phyloP scores from a whole-genome alignment of 2,329 filamentous ascomycete genomes.

The Plenodomus tracheiphilus region DNA sequence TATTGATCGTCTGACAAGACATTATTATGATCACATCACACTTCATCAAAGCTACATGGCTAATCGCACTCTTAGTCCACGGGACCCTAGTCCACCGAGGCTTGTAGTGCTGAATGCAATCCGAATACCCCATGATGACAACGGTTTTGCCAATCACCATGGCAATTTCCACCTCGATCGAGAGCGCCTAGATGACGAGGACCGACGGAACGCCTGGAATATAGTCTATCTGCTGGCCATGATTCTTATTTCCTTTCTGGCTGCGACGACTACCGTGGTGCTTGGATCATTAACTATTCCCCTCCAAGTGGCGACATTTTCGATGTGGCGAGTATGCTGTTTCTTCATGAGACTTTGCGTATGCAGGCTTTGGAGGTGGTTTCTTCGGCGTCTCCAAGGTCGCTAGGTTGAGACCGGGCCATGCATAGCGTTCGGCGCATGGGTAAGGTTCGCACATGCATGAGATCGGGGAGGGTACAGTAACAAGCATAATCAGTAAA shows the following conservation, averaged over 20 bases:
- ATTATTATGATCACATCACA: not conserved
- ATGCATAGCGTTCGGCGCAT: slow-evolving; percentile 3
- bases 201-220: no score
- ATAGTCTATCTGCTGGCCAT: no score
- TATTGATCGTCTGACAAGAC: not conserved
- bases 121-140: not conserved
- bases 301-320: not conserved
- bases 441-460: not conserved
- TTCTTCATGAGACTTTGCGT: not conserved
- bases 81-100: not conserved
- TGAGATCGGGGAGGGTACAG: not conserved
- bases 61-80: not conserved
- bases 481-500: not conserved
- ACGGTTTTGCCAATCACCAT: no score
- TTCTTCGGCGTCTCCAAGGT: not conserved
- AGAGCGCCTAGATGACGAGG: no score
- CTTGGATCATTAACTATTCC: not conserved
- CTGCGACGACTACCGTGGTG: not conserved
- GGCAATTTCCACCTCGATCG: no score
- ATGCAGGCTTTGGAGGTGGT: not conserved
- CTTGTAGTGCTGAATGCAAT: not conserved
- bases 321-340: not conserved
- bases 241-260: not conserved
- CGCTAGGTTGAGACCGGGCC: not conserved
- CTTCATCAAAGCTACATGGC: not conserved